phyloP scores from a whole-genome alignment of 2,329 filamentous ascomycete species.

The Nemania abortiva region DNA sequence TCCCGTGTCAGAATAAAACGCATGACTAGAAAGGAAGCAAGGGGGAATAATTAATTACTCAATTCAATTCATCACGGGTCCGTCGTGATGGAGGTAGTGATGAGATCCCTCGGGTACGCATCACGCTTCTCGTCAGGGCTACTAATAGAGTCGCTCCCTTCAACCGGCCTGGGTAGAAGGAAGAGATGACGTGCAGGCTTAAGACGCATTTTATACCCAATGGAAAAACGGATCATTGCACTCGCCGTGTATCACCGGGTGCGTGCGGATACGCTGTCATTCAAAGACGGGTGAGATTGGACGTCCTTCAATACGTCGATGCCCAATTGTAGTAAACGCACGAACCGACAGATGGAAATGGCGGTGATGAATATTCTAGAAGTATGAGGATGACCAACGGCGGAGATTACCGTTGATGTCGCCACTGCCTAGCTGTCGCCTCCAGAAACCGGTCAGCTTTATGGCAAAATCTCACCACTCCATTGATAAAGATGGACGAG shows the following conservation, averaged over 20 bases:
- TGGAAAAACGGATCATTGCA: neutral
- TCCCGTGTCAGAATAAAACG: no score
- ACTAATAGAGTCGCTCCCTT: no score
- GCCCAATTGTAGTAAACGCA: neutral
- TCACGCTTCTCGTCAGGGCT: no score
- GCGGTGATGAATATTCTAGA: neutral
- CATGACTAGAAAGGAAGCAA: no score
- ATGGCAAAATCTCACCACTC: neutral
- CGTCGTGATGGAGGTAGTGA: no score
- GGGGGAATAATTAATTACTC: no score
- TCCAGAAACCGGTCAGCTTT: neutral
- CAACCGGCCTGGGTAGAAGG: no score
- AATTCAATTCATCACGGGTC: no score
- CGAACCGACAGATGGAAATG: neutral
- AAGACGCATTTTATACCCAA: neutral
- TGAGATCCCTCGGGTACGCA: no score
- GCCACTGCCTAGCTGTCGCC: neutral
- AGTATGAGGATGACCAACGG: neutral
- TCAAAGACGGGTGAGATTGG: neutral
- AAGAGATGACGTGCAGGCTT: neutral
- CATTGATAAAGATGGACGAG: neutral
- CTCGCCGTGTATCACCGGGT: neutral
- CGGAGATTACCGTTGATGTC: neutral
- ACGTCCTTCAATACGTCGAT: neutral
- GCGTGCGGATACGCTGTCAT: neutral